phyloP scores from a whole-genome alignment of 345 rosid genomes.

The Dimocarpus longan region DNA sequence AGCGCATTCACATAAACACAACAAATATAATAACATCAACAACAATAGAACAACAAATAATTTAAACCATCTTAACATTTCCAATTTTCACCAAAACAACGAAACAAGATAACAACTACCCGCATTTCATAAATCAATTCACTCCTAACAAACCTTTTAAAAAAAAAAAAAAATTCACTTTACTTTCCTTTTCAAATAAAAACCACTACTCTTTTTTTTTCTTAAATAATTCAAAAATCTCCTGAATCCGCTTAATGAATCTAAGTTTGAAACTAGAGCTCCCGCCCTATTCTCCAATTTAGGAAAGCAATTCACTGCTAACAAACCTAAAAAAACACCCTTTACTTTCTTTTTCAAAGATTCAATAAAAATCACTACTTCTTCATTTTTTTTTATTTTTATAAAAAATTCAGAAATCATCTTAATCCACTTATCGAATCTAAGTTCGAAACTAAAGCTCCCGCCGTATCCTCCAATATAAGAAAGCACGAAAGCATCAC shows the following conservation, averaged over 20 bases:
- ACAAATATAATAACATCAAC: constrained; percentile 1
- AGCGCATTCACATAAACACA: neutral
- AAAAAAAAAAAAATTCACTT: neutral
- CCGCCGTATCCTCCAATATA: no score
- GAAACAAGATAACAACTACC: neutral
- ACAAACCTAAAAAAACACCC: neutral
- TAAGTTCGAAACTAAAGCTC: no score
- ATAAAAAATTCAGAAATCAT: no score
- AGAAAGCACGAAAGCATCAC: no score
- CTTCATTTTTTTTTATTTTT: neutral
- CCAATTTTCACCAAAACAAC: neutral
- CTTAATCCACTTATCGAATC: no score
- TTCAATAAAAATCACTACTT: neutral
- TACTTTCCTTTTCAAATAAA: neutral
- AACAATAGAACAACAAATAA: neutral
- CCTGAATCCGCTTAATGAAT: no score
- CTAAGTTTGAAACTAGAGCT: no score
- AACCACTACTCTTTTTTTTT: neutral
- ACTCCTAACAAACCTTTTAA: neutral
- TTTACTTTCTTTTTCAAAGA: neutral
- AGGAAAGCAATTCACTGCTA: neutral
- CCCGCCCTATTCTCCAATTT: no score
- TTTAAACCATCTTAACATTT: neutral
- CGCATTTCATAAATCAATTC: neutral
- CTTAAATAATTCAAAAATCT: no score